Percentiles rank a stretch among this genome's conserved stretches.
Conservation (phyloP, 2,329 filamentous ascomycete species). For the Colletotrichum limetticola region DNA sequence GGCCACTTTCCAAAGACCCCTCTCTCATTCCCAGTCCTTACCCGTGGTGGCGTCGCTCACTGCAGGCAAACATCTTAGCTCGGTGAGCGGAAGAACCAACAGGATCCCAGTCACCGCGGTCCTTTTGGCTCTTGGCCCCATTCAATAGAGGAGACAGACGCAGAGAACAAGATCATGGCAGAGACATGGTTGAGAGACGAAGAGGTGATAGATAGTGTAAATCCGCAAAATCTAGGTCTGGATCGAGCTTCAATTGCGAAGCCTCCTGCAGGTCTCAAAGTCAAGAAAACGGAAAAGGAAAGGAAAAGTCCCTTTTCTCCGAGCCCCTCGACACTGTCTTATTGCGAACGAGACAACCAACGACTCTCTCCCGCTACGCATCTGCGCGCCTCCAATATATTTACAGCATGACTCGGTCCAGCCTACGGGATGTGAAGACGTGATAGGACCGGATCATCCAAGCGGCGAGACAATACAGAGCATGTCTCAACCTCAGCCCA, state of each 20-base stretch:
- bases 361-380: not conserved
- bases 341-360: too few relatives aligned
- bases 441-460: not conserved
- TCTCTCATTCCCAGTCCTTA: not conserved
- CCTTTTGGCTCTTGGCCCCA: not conserved
- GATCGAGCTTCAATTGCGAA: not conserved
- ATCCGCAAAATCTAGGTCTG: not conserved
- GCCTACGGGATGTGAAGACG: not conserved
- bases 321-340: not conserved
- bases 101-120: not conserved
- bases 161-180: not conserved
- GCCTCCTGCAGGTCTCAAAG: slow-evolving; percentile 6
- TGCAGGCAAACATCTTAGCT: slow-evolving; percentile 20
- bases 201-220: not conserved
- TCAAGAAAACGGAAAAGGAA: not conserved
- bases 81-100: slow-evolving; percentile 3
- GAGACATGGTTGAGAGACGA: not conserved
- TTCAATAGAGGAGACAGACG: too few relatives aligned
- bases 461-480: not conserved
- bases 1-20: not conserved
- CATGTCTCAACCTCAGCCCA: not conserved
- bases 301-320: not conserved
- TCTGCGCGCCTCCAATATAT: not conserved
- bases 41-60: slow-evolving; percentile 24
- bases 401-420: not conserved